Conservation (phyloP, 441 rosid genomes). For the Cnidoscolus chayamansa region DNA sequence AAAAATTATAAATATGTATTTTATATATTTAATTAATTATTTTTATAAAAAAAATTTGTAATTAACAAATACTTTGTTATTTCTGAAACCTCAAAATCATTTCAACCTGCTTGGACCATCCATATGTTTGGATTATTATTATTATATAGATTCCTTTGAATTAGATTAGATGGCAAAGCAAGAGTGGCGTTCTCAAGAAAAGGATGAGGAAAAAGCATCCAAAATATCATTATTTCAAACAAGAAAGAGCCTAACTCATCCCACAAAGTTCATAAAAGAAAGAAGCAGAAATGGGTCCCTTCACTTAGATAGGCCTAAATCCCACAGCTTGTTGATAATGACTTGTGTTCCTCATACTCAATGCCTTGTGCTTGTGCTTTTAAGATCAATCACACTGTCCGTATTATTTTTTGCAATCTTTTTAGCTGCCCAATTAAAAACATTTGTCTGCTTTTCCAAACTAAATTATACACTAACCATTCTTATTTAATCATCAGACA, state of each 20-base stretch:
- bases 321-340: constrained; percentile 18
- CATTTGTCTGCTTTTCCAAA: no score
- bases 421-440: constrained; percentile 3
- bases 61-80: no score
- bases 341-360: background rate
- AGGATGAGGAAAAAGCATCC: background rate
- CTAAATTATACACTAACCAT: no score
- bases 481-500: no score
- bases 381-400: constrained; percentile 6
- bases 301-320: background rate
- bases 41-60: no score
- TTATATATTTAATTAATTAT: no score
- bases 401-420: background rate
- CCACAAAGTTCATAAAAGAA: constrained; percentile 4
- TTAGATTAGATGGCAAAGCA: background rate
- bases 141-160: background rate
- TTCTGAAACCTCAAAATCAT: no score
- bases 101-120: no score
- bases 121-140: no score
- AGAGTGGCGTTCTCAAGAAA: background rate
- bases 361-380: background rate
- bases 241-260: background rate
- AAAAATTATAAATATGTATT: no score
- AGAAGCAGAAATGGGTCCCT: background rate
- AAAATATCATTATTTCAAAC: background rate